These are phyloP conservation scores for Termitomyces eurrhizus DNA, from an alignment of 768 basidiomycete genomes.

Conservation along the genomic window DNA sequence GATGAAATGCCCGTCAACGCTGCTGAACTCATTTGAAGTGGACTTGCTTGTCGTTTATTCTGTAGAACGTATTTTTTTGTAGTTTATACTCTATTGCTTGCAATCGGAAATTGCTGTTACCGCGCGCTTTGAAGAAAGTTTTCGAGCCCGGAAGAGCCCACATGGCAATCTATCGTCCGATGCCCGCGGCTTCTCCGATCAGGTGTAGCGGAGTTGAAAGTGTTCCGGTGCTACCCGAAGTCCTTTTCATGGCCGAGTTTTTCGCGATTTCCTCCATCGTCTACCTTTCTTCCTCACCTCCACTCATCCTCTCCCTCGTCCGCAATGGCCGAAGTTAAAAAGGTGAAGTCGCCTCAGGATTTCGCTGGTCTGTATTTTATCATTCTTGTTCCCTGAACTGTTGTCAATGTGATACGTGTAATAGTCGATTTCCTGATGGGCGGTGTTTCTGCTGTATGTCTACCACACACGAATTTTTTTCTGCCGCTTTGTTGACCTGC, in stretches of 20 bases:
- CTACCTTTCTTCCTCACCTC: constrained; percentile 46
- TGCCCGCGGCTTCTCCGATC: constrained; percentile 15
- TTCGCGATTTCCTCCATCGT: constrained; percentile 32
- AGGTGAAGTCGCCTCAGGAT: constrained; percentile 86
- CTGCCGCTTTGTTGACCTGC: constrained; percentile 16
- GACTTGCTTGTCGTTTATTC: constrained; percentile 6
- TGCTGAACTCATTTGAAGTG: constrained; percentile 83
- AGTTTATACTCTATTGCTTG: constrained; percentile 15
- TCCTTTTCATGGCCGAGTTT: constrained; percentile 47
- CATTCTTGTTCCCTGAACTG: constrained; percentile 6
- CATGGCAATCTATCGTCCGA: not conserved
- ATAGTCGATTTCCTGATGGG: constrained; percentile 95
- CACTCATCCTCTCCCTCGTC: constrained; percentile 44
- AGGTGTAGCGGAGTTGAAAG: constrained; percentile 38
- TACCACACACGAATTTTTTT: not conserved
- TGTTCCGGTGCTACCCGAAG: constrained; percentile 48
- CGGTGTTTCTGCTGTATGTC: constrained; percentile 84
- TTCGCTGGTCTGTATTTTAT: constrained; percentile 64
- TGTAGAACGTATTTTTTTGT: constrained; percentile 16
- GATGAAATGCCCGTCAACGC: constrained; percentile 99
- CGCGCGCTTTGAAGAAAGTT: not conserved
- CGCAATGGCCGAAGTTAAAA: constrained; percentile 83
- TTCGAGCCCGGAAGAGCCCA: not conserved
- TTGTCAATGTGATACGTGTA: constrained; percentile 19
- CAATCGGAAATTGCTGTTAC: not conserved